Percentiles rank a stretch among this genome's conserved stretches.
Conservation (phyloP, 2,329 filamentous ascomycete species). For the Dendrostoma leiphaemia region DNA sequence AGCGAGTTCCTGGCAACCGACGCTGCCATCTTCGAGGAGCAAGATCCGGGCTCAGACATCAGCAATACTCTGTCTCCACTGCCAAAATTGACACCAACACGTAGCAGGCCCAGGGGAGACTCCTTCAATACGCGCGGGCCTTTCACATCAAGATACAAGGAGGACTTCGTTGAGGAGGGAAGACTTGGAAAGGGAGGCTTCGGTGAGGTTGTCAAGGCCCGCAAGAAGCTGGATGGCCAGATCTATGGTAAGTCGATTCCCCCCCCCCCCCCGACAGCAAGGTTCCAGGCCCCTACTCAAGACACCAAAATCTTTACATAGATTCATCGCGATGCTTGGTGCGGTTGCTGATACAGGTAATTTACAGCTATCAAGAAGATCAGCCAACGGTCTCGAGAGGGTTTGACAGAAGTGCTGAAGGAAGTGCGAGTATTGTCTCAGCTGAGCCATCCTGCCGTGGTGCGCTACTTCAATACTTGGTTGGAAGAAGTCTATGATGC, state of each 20-base stretch:
- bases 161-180: constrained; percentile 89
- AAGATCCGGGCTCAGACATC: constrained; percentile 37
- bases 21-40: constrained; percentile 54
- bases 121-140: constrained; percentile 52
- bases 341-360: background rate
- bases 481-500: constrained; percentile 67
- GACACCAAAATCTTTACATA: no score
- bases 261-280: no score
- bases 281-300: no score
- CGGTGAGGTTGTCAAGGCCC: constrained; percentile 91
- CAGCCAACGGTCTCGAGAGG: constrained; percentile 73
- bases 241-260: constrained; percentile 61
- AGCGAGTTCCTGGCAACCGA: constrained; percentile 67
- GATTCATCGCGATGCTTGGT: no score
- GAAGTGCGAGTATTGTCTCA: constrained; percentile 89
- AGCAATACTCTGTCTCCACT: constrained; percentile 32
- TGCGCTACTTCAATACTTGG: constrained; percentile 96
- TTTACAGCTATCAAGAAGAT: constrained; percentile 81
- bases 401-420: constrained; percentile 77
- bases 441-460: constrained; percentile 81
- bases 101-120: constrained; percentile 55
- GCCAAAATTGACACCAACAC: constrained; percentile 38
- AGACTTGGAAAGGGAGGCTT: constrained; percentile 91
- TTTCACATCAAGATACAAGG: constrained; percentile 72
- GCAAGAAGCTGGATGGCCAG: constrained; percentile 89